These are phyloP conservation scores for Grosmannia huntii DNA, from an alignment of 2,329 filamentous ascomycete species.

Conservation along the genomic window DNA sequence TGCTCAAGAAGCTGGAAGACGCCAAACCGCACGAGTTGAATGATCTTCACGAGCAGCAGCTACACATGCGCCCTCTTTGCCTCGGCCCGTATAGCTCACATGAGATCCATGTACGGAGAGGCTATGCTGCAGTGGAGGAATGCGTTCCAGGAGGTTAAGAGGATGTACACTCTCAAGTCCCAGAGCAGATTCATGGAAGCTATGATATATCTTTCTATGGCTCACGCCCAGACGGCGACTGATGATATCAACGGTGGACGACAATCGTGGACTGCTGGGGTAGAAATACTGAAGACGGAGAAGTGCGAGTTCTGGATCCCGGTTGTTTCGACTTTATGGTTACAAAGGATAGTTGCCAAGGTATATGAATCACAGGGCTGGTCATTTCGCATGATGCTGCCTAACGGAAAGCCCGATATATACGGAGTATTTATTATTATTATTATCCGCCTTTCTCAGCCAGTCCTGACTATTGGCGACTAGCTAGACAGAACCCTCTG, in stretches of 20 bases:
- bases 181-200: background rate
- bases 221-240: background rate
- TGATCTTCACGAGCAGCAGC: constrained; percentile 3
- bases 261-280: background rate
- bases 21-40: background rate
- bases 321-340: background rate
- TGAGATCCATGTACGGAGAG: background rate
- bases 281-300: background rate
- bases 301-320: constrained; percentile 6
- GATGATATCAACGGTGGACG: background rate
- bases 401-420: background rate
- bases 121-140: background rate
- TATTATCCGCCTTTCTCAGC: no score
- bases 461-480: no score
- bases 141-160: background rate
- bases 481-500: no score
- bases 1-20: background rate
- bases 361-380: background rate
- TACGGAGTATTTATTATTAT: no score
- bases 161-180: background rate
- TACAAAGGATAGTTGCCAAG: background rate
- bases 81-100: background rate
- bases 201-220: background rate
- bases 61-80: constrained; percentile 3
- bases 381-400: constrained; percentile 2